A percentile compares a stretch with the other conserved stretches of the same genome.
phyloP scores from a whole-genome alignment of 2,329 filamentous ascomycete genomes.

The Colletotrichum kahawae region DNA sequence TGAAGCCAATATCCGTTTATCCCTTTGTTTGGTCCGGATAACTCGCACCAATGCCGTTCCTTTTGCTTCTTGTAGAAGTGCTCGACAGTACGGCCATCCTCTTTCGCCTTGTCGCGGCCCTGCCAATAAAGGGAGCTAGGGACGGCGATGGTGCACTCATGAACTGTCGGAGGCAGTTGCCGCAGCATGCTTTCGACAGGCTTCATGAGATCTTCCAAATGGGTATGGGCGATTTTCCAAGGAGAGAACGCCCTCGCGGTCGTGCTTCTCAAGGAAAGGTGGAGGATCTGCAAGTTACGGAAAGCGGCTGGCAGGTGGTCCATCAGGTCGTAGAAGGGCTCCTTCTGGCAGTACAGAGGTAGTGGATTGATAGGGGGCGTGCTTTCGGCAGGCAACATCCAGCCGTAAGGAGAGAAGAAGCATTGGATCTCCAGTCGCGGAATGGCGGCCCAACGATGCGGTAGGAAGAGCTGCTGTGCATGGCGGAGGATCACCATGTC shows the following conservation, averaged over 20 bases:
- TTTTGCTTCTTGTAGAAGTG: slow-evolving; percentile 15
- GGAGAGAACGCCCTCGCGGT: not conserved
- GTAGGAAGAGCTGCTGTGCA: not conserved
- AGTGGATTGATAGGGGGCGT: not conserved
- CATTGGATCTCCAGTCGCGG: not conserved
- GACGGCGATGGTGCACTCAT: slow-evolving; percentile 26
- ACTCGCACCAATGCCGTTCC: slow-evolving; percentile 27
- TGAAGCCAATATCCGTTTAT: slow-evolving; percentile 30
- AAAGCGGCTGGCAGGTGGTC: not conserved
- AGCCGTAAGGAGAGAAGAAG: not conserved
- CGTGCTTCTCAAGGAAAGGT: not conserved
- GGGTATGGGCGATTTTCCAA: not conserved
- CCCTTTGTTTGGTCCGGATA: slow-evolving; percentile 6
- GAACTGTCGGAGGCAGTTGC: slow-evolving; percentile 18
- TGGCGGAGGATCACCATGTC: not conserved
- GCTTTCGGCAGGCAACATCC: not conserved
- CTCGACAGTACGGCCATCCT: slow-evolving; percentile 14
- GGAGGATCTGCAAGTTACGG: not conserved
- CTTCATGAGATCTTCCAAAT: not conserved
- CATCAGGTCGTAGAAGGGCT: not conserved
- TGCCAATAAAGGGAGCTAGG: slow-evolving; percentile 26
- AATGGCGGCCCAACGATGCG: not conserved
- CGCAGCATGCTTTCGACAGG: slow-evolving; percentile 27
- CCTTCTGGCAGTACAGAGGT: not conserved
- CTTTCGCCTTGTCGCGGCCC: slow-evolving; percentile 20